These are phyloP conservation scores for Daldinia eschscholtzii DNA, from an alignment of 2,329 filamentous ascomycete genomes.

Conservation along the genomic window DNA sequence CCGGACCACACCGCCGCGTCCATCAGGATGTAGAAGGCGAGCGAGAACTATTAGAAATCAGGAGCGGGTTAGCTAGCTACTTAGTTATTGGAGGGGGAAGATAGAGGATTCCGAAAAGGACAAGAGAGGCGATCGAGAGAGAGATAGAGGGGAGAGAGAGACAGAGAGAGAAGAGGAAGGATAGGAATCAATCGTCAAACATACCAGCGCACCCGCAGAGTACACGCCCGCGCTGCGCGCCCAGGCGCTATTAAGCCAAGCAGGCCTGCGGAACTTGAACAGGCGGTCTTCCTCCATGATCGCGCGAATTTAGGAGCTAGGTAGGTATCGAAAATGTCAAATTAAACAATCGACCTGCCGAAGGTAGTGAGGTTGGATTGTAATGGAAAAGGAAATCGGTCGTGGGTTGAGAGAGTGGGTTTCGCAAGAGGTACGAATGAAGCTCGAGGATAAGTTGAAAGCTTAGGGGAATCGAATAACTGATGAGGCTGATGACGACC, in stretches of 20 bases:
- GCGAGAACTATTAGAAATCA: conserved; percentile 66
- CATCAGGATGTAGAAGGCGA: conserved; percentile 77
- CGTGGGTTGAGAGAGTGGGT: not conserved
- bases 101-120: not conserved
- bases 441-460: conserved; percentile 5
- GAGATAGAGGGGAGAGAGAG: no score
- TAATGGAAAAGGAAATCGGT: not conserved
- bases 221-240: conserved; percentile 75
- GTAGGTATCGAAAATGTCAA: not conserved
- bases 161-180: not conserved
- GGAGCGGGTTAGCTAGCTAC: conserved; percentile 31
- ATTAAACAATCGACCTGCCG: not conserved
- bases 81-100: not conserved
- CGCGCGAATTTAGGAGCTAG: no score
- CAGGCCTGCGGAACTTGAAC: conserved; percentile 75
- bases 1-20: conserved; percentile 77
- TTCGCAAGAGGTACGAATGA: conserved; percentile 20
- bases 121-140: not conserved
- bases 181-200: conserved; percentile 51
- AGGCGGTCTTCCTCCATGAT: conserved; percentile 74
- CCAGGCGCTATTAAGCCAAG: conserved; percentile 75
- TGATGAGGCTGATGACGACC: conserved; percentile 44
- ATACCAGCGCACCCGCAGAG: conserved; percentile 71
- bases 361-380: not conserved
- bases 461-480: not conserved